Percentiles rank a stretch among this genome's conserved stretches.
Conservation (phyloP, 208 protist species). For the Leishmania turanica region DNA sequence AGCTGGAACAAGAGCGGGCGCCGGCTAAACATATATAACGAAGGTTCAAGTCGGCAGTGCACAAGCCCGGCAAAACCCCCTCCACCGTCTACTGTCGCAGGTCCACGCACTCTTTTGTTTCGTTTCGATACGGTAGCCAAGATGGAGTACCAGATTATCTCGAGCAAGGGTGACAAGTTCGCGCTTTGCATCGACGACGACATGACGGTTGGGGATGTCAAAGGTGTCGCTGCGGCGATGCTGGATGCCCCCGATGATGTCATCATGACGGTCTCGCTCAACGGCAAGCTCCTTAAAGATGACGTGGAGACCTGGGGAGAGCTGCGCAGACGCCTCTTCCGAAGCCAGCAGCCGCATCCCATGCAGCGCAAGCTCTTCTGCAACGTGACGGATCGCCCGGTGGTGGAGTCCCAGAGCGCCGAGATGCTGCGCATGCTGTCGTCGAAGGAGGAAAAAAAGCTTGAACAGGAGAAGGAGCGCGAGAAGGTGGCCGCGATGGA, state of each 20-base stretch:
- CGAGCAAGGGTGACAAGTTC: constrained; percentile 61
- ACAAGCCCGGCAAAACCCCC: background rate
- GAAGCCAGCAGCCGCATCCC: constrained; percentile 11
- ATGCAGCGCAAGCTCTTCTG: constrained; percentile 67
- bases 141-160: constrained; percentile 78
- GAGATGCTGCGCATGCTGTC: constrained; percentile 53
- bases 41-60: background rate
- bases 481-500: constrained; percentile 58
- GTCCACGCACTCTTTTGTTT: background rate
- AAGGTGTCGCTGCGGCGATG: constrained; percentile 61
- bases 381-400: constrained; percentile 36
- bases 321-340: constrained; percentile 24
- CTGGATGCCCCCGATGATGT: constrained; percentile 44
- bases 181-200: constrained; percentile 72
- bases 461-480: constrained; percentile 43
- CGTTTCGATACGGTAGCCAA: background rate
- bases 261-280: constrained; percentile 58
- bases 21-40: background rate
- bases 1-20: background rate
- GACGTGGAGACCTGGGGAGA: constrained; percentile 47
- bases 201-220: constrained; percentile 79
- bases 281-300: constrained; percentile 56
- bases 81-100: background rate
- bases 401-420: constrained; percentile 34
- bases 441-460: constrained; percentile 29